Conservation (phyloP, 768 basidiomycete species). For the Mycena olivaceomarginata region DNA sequence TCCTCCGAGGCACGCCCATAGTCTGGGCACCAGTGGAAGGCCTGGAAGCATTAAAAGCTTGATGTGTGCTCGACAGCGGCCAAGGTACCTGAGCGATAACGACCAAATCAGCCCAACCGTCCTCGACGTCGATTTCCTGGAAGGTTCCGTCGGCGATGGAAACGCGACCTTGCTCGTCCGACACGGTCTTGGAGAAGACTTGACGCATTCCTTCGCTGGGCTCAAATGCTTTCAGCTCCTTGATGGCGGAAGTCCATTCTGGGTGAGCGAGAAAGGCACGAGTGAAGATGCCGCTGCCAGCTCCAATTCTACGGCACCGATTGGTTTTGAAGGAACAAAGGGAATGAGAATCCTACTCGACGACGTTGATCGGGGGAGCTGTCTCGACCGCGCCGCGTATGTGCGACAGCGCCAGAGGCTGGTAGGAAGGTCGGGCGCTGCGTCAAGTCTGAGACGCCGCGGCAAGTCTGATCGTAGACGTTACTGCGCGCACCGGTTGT, state of each 20-base stretch:
- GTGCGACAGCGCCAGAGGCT: slow-evolving; percentile 73
- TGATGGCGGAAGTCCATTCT: slow-evolving; percentile 70
- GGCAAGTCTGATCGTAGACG: too few relatives aligned
- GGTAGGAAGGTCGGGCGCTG: slow-evolving; percentile 92
- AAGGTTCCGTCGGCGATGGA: slow-evolving; percentile 82
- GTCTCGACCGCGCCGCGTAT: slow-evolving; percentile 70
- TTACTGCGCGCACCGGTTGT: slow-evolving; percentile 73
- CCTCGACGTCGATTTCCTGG: slow-evolving; percentile 73
- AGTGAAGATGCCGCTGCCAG: slow-evolving; percentile 94
- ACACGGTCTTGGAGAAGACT: slow-evolving; percentile 75
- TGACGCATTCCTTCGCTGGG: slow-evolving; percentile 93
- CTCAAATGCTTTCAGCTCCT: slow-evolving; percentile 82
- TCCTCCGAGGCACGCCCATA: slow-evolving; percentile 83
- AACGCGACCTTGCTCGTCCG: slow-evolving; percentile 68
- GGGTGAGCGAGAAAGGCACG: slow-evolving; percentile 83
- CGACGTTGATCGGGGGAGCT: slow-evolving; percentile 71
- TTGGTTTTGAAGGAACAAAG: neutral
- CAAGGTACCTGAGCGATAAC: slow-evolving; percentile 81
- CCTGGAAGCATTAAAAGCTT: slow-evolving; percentile 63
- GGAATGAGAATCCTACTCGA: slow-evolving; percentile 71
- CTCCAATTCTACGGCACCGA: slow-evolving; percentile 74
- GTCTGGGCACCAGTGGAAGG: slow-evolving; percentile 96
- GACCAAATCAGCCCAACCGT: slow-evolving; percentile 86
- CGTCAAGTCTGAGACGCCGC: slow-evolving; percentile 8
- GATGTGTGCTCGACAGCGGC: neutral